Evolutionary conservation across 1,139 yeast species (phyloP), one percentile per base, ranked within the genome.

Genomic region (Komagataea norvegica): DNA sequence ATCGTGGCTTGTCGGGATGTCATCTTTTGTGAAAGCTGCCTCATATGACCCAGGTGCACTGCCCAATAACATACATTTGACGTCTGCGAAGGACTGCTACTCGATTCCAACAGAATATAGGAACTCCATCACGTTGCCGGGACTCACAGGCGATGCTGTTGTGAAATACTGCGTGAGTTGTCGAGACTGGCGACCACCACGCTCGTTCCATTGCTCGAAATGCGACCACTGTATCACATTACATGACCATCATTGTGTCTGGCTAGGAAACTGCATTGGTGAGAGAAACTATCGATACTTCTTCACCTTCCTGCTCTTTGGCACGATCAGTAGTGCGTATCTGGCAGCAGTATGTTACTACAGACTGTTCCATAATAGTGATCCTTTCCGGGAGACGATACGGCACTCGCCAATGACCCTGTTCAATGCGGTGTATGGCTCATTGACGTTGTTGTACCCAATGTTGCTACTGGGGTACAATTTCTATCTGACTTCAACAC

Each of bases 181-280:
- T 57, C 60, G 71, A 11, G 62, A 74, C 17, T 70, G 81, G 72
- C 68, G 88, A 46, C 88, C 91, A 2, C 87, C 89, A 2, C 59
- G 95, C 40, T 56, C 76, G 1, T 64, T 72, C 29, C 95, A 85
- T 57, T 85, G 95, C 53, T 71, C 84, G 3, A 63, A 65, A 6
- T 85, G 95, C 56, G 70, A 72, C 38, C 65, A 67, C 29, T 85
- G 95, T 53, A 62, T 79, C 4, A 54, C 65, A 40, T 59, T 74
- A 24, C 78, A 74, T 53, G 95, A 85, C 56, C 95, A 85, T 56
- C 95, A 85, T 59, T 85, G 95, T 55, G 59, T 74, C 8, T 85
- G 91, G 89, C 59, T 85, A 44, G 81, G 83, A 54, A 84, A 79
- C 50, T 85, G 95, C 56, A 69, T 85, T 29, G 95, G 94, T 0